Percentiles rank a stretch among this genome's conserved stretches.
These are phyloP conservation scores for Clarireedia hainanense DNA, from an alignment of 2,329 filamentous ascomycete species.

Conservation along the genomic window DNA sequence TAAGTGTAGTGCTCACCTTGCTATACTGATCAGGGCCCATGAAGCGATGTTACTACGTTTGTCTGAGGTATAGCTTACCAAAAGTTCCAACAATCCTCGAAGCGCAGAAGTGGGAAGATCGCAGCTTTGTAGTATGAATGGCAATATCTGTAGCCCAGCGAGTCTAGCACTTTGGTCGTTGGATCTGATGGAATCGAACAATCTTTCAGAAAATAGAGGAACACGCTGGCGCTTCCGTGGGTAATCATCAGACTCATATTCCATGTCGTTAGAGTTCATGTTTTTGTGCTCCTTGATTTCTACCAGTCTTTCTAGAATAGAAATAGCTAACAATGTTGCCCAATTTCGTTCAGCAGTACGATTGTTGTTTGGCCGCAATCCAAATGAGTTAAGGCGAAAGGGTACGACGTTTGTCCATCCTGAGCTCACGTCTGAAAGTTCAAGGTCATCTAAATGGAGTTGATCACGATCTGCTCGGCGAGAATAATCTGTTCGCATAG, in stretches of 20 bases:
- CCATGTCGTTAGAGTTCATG: constrained; percentile 1
- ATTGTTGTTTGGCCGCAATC: constrained; percentile 43
- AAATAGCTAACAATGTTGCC: constrained; percentile 51
- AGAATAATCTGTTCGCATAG: constrained; percentile 71
- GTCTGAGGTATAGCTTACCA: constrained; percentile 55
- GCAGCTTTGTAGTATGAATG: constrained; percentile 40
- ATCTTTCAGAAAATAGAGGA: constrained; percentile 16
- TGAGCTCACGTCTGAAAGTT: constrained; percentile 32
- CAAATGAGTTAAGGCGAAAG: constrained; percentile 43
- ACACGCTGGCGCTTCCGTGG: constrained; percentile 28
- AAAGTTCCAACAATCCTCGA: constrained; percentile 45
- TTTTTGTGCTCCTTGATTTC: constrained; percentile 15
- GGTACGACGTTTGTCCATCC: constrained; percentile 17
- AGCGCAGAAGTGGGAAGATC: constrained; percentile 44
- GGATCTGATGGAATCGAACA: constrained; percentile 23
- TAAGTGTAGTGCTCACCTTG: constrained; percentile 51
- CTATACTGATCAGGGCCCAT: constrained; percentile 79
- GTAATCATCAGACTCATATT: constrained; percentile 14
- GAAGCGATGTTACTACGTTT: constrained; percentile 60
- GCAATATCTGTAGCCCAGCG: constrained; percentile 43
- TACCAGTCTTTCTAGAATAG: constrained; percentile 42
- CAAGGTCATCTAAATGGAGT: constrained; percentile 71
- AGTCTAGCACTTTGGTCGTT: constrained; percentile 18
- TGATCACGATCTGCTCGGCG: constrained; percentile 62
- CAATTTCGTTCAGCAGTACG: constrained; percentile 49